These are phyloP conservation scores for Perkinsus marinus DNA, from an alignment of 169 alveolate species.

Conservation along the genomic window DNA sequence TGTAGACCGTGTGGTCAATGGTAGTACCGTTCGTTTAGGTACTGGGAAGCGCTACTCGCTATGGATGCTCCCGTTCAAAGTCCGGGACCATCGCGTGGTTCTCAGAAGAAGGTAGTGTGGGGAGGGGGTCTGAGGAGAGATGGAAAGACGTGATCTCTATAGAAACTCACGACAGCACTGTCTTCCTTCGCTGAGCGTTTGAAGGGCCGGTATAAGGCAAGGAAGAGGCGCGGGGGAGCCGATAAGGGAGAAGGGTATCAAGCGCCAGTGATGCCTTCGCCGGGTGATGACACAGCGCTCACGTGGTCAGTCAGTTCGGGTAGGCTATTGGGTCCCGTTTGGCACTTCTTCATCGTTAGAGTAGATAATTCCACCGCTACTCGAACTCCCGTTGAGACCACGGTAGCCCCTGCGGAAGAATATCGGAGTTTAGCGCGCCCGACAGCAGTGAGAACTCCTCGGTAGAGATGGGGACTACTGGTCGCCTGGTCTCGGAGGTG, in stretches of 20 bases:
- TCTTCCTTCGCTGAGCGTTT: not conserved
- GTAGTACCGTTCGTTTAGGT: not conserved
- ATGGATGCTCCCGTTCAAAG: not conserved
- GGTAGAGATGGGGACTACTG: not conserved
- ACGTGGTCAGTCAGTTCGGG: too few species aligned
- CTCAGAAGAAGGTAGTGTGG: not conserved
- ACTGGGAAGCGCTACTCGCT: not conserved
- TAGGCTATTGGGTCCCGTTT: too few species aligned
- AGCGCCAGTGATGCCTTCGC: too few species aligned
- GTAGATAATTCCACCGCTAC: too few species aligned
- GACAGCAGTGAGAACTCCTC: not conserved
- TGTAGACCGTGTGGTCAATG: not conserved
- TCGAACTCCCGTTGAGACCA: not conserved
- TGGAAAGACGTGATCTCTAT: not conserved
- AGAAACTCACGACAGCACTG: not conserved
- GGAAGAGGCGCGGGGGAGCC: not conserved
- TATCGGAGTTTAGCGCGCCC: not conserved
- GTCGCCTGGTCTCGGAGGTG: not conserved
- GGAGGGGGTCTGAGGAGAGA: not conserved
- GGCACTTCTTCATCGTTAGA: too few species aligned
- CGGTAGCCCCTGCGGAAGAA: not conserved
- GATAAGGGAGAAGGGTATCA: not conserved
- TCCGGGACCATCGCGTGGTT: not conserved
- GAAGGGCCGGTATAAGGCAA: not conserved
- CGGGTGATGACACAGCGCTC: too few species aligned